Conservation (phyloP, 2,329 filamentous ascomycete genomes). For the Nothopassalora personata region DNA sequence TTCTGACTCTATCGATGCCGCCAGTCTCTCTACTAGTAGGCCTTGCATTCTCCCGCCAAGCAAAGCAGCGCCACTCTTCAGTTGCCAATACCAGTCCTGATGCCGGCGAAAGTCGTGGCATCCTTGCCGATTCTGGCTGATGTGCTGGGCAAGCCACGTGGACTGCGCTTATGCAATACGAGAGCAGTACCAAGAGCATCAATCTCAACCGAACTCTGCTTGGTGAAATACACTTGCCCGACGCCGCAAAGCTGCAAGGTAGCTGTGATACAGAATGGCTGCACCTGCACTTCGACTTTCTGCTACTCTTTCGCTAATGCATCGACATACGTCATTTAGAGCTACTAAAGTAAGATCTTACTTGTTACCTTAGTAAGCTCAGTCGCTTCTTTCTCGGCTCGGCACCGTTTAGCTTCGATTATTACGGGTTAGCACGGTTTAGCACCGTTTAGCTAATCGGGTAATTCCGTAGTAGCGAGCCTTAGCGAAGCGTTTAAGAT, state of each 20-base stretch:
- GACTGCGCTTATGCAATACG: background rate
- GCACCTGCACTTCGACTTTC: background rate
- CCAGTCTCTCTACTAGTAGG: background rate
- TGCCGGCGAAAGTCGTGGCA: background rate
- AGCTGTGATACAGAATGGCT: background rate
- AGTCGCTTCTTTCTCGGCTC: too few relatives aligned
- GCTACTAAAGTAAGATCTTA: too few relatives aligned
- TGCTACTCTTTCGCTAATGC: too few relatives aligned
- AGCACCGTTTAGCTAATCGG: too few relatives aligned
- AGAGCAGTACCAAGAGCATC: background rate
- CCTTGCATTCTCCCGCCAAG: background rate
- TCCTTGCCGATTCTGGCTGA: background rate
- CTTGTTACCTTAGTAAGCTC: too few relatives aligned
- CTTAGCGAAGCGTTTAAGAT: too few relatives aligned
- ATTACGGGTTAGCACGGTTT: too few relatives aligned
- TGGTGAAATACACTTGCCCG: background rate
- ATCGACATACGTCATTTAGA: too few relatives aligned
- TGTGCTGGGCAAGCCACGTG: background rate
- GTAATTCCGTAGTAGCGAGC: too few relatives aligned
- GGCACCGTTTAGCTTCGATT: too few relatives aligned
- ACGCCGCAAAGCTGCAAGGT: background rate
- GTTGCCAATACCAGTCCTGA: background rate
- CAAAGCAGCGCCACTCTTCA: background rate
- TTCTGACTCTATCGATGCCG: background rate
- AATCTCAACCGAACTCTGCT: background rate